Base-by-base conservation (phyloP, 2,329 filamentous ascomycete species). In the Fonsecaea pedrosoi region DNA sequence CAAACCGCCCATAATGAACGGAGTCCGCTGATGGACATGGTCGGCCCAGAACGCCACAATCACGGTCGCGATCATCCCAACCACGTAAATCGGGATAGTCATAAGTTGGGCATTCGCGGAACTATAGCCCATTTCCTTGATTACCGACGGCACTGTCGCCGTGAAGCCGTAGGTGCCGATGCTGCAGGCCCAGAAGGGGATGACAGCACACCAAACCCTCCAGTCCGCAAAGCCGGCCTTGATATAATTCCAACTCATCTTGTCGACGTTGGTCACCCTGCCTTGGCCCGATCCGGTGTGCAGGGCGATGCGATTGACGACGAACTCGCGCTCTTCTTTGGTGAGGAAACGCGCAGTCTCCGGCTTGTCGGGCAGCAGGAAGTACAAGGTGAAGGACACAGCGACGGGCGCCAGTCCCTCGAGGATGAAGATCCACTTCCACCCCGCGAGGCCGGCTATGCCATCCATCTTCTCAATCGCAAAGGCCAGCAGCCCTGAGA, bases 271-370 rank as follows among this genome's bases (percentile, higher is more conserved):
- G 0, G 87, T 91, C 7, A 67, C 68, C 2, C 60, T 50, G 4
- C 63, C 66, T 10, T 37, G 32, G 15, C 66, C 66, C 0, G 89
- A 87, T 72, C 93, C 90, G 68, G 85, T 88, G 70, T 93, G 89
- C 4, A 85, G 83, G 6, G 86, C 86, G 0, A 94, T 82, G 0
- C 91, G 86, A 12, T 84, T 82, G 30, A 86, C 82, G 58, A 92
- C 85, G 66, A 85, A 87, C 0, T 81, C 78, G 1, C 87, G 81
- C 78, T 94, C 91, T 21, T 91, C 87, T 15, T 87, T 82, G 7
- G 79, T 84, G 63, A 94, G 82, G 89, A 90, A 94, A 72, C 85
- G 89, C 34, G 86, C 87, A 62, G 91, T 85, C 77, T 92, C 90
- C 2, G 90, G 90, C 78, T 92, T 93, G 76, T 91, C 89, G 61